Base-by-base conservation (phyloP, 73 alveolate species). In the Stentor roeselii region DNA sequence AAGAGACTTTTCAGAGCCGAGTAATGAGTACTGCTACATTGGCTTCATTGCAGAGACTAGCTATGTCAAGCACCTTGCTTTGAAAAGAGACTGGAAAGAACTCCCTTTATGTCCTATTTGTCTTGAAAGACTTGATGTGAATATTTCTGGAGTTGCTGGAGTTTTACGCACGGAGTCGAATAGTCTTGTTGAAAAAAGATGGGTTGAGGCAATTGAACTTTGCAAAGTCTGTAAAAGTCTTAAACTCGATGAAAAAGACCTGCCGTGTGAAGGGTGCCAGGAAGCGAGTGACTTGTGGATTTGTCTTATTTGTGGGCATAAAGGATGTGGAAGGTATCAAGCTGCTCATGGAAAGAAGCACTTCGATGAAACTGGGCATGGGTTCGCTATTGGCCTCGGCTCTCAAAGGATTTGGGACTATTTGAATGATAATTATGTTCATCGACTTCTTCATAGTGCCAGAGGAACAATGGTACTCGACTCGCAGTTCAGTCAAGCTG, bases 321-420 rank as follows among this genome's bases (percentile, higher is more conserved):
- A 91, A 2, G 99, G 99, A 3, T 95, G 99, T 86, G 95, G 96
- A 42, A 87, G 99, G 59, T 95, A 95, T 82, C 87, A 88, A 59
- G 93, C 91, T 60, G 94, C 91, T 15, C 99, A 95, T 90, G 97
- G 97, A 3, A 92, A 89, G 1, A 87, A 78, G 31, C 99, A 95
- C 87, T 95, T 74, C 82, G 75, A 90, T 75, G 84, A 77, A 60
- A 88, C 97, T 11, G 82, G 89, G 42, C 99, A 95, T 89, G 84
- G 94, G 31, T 93, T 88, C 88, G 83, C 97, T 3, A 75, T 95
- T 80, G 99, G 94, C 82, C 89, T 92, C 60, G 87, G 88, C 67
- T 83, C 97, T 6, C 92, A 90, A 84, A 87, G 99, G 75, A 94
- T 95, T 11, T 95, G 99, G 98, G 95, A 93, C 86, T 95, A 95